Conservation (phyloP, 2,329 filamentous ascomycete genomes). For the Didymellaceae sp. region DNA sequence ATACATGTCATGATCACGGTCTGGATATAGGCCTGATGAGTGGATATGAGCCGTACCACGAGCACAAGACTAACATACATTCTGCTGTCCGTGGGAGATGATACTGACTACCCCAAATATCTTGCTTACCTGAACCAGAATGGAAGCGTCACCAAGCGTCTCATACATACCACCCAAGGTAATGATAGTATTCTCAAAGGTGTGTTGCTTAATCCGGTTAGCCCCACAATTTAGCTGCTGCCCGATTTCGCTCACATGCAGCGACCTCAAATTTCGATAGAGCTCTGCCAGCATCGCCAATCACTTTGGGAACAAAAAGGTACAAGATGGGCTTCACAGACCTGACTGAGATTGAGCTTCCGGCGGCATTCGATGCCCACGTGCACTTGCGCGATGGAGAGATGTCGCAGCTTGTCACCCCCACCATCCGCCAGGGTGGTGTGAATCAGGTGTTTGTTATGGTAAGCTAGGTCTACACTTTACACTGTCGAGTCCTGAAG, state of each 20-base stretch:
- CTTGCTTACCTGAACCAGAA: no score
- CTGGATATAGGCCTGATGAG: no score
- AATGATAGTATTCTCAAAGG: no score
- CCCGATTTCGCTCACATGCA: slow-evolving; percentile 17
- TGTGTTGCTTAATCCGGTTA: slow-evolving; percentile 3
- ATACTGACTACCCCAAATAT: no score
- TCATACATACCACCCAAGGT: no score
- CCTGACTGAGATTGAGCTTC: slow-evolving; percentile 53
- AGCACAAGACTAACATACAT: no score
- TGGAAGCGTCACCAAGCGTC: no score
- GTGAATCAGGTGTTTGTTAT: slow-evolving; percentile 63
- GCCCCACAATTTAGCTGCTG: slow-evolving; percentile 12
- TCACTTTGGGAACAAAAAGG: neutral
- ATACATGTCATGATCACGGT: no score
- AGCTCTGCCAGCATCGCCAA: neutral
- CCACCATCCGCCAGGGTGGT: slow-evolving; percentile 58
- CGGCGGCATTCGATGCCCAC: slow-evolving; percentile 59
- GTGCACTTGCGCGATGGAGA: slow-evolving; percentile 60
- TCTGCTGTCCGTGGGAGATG: no score
- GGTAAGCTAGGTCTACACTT: slow-evolving; percentile 44
- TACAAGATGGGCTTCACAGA: slow-evolving; percentile 49
- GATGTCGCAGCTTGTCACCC: slow-evolving; percentile 59
- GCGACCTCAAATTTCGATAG: slow-evolving; percentile 22
- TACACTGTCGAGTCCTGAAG: neutral
- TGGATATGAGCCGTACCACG: no score